Evolutionary conservation across 345 rosid genomes (phyloP).

Genomic region (Psidium guajava): DNA sequence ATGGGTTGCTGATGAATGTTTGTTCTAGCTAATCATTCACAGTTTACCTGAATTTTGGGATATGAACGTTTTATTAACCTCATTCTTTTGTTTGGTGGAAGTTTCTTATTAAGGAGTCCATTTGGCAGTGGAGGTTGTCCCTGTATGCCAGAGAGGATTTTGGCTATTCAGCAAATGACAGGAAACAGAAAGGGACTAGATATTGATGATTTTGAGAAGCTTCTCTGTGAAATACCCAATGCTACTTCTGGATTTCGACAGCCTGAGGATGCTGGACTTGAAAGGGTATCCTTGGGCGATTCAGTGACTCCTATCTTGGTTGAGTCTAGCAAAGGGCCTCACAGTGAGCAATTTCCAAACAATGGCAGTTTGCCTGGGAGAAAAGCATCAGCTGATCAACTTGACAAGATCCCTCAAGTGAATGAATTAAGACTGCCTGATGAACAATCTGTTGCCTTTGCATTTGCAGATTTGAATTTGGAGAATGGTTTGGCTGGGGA

Average conservation of each 20-base stretch:
- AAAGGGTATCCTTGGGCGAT: constrained; percentile 11
- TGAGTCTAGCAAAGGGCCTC: constrained; percentile 25
- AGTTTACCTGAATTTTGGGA: not conserved
- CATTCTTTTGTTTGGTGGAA: not conserved
- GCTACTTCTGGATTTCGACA: constrained; percentile 49
- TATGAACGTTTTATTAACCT: not conserved
- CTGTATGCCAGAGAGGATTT: constrained; percentile 2
- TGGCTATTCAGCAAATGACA: constrained; percentile 29
- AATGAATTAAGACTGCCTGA: constrained; percentile 41
- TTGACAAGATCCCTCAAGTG: constrained; percentile 16
- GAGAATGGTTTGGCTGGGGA: constrained; percentile 1
- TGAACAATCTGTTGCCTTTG: constrained; percentile 41
- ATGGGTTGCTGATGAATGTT: not conserved
- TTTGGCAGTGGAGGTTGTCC: constrained; percentile 1
- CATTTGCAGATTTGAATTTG: constrained; percentile 37
- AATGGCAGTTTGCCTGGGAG: constrained; percentile 16
- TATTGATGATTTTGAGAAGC: constrained; percentile 66
- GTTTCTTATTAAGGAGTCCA: not conserved
- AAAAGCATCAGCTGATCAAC: constrained; percentile 4
- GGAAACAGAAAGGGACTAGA: constrained; percentile 40
- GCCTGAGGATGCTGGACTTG: constrained; percentile 24
- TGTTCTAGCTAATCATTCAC: not conserved
- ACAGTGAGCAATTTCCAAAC: constrained; percentile 15
- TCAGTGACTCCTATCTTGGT: constrained; percentile 14
- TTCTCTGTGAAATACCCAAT: constrained; percentile 74